A percentile compares a stretch with the other conserved stretches of the same genome.
phyloP scores from a whole-genome alignment of 139 green algal genomes.

The Pedinophyceae sp. region DNA sequence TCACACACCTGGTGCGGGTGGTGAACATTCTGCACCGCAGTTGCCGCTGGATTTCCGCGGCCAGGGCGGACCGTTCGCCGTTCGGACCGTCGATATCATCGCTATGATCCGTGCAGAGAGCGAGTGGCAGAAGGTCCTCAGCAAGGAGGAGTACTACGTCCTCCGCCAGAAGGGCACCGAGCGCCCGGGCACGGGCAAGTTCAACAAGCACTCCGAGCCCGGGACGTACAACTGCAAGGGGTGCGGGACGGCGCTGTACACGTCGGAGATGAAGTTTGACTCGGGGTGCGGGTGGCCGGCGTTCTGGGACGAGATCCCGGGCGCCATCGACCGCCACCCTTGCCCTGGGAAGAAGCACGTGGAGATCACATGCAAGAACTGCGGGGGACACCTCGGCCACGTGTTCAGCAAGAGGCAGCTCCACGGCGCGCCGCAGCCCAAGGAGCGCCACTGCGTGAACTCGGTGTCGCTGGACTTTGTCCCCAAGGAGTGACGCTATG shows the following conservation, averaged over 20 bases:
- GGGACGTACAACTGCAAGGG: conserved; percentile 69
- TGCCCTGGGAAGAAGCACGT: conserved; percentile 15
- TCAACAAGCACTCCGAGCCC: conserved; percentile 73
- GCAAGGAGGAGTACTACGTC: conserved; percentile 51
- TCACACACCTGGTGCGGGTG: too few relatives aligned
- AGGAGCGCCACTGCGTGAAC: conserved; percentile 92
- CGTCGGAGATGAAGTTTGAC: conserved; percentile 82
- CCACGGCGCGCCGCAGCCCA: conserved; percentile 86
- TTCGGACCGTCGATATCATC: too few relatives aligned
- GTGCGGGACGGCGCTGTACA: conserved; percentile 55
- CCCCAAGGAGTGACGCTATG: too few relatives aligned
- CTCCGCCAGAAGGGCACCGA: conserved; percentile 91
- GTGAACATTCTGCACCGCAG: too few relatives aligned
- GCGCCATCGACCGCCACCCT: conserved; percentile 19
- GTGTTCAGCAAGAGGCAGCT: conserved; percentile 83
- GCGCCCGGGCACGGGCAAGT: conserved; percentile 47
- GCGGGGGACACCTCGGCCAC: conserved; percentile 85
- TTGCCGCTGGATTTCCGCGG: too few relatives aligned
- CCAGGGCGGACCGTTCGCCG: too few relatives aligned
- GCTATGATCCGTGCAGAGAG: too few relatives aligned
- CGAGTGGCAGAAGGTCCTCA: not conserved
- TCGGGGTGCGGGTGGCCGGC: conserved; percentile 89
- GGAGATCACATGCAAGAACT: conserved; percentile 64
- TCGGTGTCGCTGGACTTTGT: conserved; percentile 62
- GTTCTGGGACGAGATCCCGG: conserved; percentile 59